phyloP scores from a whole-genome alignment of 805 yeast genomes.

The Wickerhamiella shivajii region DNA sequence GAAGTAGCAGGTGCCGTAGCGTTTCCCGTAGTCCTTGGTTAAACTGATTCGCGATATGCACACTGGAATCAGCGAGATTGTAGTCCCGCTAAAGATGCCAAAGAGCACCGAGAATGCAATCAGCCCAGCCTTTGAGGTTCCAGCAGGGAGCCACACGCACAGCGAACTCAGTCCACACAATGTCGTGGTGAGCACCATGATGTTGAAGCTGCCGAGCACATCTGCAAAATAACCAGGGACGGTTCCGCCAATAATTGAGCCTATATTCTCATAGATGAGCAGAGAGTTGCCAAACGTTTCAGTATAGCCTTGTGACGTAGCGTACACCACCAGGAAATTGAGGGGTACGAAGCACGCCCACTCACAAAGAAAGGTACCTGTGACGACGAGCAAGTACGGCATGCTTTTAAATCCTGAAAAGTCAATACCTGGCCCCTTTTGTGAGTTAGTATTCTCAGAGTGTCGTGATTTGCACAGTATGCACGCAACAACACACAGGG shows the following conservation, averaged over 20 bases:
- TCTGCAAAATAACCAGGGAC: constrained; percentile 45
- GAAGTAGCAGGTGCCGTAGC: constrained; percentile 54
- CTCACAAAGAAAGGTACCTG: constrained; percentile 30
- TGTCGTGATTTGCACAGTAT: constrained; percentile 28
- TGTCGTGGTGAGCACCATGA: constrained; percentile 35
- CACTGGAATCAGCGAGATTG: constrained; percentile 50
- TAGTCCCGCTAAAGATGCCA: constrained; percentile 36
- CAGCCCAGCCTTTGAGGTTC: constrained; percentile 29
- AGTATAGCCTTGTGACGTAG: constrained; percentile 33
- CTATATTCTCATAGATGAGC: constrained; percentile 30
- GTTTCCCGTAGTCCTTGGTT: constrained; percentile 49
- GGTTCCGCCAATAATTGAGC: constrained; percentile 39
- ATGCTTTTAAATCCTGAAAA: constrained; percentile 20
- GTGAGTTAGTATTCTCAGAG: constrained; percentile 11
- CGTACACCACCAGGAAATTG: constrained; percentile 46
- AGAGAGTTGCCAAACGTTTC: constrained; percentile 24
- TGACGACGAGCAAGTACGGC: constrained; percentile 18
- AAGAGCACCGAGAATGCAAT: constrained; percentile 35
- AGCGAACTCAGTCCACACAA: constrained; percentile 36
- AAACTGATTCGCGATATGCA: constrained; percentile 55
- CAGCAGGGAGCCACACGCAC: constrained; percentile 52
- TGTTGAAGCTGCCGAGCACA: constrained; percentile 39
- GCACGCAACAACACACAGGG: constrained; percentile 22
- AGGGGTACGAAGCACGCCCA: constrained; percentile 36
- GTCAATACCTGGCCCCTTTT: constrained; percentile 20